Evolutionary conservation across 495 filamentous ascomycete species (phyloP).

Genomic region (Haplographium delicatum): DNA sequence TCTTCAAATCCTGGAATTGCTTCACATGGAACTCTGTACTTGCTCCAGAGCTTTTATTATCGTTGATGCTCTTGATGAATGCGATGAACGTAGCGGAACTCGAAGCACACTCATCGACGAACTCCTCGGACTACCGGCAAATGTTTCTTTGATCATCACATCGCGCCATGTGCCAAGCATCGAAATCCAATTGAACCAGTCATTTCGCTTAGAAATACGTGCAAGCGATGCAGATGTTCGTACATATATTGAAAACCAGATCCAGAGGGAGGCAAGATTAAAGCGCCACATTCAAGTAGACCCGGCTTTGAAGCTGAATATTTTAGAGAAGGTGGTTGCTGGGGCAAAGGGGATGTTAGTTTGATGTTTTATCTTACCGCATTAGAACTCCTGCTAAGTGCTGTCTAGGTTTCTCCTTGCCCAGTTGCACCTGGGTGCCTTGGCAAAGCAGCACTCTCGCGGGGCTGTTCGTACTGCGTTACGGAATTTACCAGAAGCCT

Average conservation of each 20-base stretch:
- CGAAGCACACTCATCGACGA: constrained; percentile 15
- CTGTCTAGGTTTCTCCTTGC: constrained; percentile 19
- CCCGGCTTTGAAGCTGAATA: constrained; percentile 27
- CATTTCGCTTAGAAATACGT: constrained; percentile 29
- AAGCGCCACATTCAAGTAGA: constrained; percentile 22
- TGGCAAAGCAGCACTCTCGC: neutral
- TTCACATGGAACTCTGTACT: constrained; percentile 19
- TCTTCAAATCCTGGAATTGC: constrained; percentile 19
- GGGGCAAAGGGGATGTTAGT: constrained; percentile 40
- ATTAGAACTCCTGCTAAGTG: neutral
- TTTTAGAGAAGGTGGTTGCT: constrained; percentile 24
- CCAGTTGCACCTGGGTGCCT: constrained; percentile 13
- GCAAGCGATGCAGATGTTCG: constrained; percentile 34
- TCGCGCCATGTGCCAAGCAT: constrained; percentile 34
- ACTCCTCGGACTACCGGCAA: constrained; percentile 29
- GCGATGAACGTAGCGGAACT: constrained; percentile 11
- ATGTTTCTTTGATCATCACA: constrained; percentile 33
- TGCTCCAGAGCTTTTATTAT: constrained; percentile 35
- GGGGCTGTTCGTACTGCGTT: constrained; percentile 5
- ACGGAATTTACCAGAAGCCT: constrained; percentile 9
- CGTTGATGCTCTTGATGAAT: constrained; percentile 49
- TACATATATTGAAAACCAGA: constrained; percentile 28
- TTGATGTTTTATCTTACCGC: neutral
- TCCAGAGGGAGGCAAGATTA: constrained; percentile 22
- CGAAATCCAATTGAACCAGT: constrained; percentile 8